A percentile compares a stretch with the other conserved stretches of the same genome.
phyloP scores from a whole-genome alignment of 768 basidiomycete species.

The Chlorophyllum brunneum region DNA sequence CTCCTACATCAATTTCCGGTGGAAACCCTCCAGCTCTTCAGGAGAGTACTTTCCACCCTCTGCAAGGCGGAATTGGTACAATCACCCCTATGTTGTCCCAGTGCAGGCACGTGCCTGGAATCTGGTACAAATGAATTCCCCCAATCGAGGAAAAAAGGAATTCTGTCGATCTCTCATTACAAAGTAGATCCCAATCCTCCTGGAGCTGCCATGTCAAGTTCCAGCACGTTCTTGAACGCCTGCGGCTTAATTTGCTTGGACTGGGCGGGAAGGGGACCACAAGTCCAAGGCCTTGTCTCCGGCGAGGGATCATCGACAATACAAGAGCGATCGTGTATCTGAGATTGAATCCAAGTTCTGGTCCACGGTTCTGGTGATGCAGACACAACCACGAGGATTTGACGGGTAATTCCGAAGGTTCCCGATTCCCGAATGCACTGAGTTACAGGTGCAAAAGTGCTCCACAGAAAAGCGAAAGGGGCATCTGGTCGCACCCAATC shows the following conservation, averaged over 20 bases:
- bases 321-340: too few species aligned
- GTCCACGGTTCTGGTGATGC: too few species aligned
- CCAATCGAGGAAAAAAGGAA: background rate
- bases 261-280: background rate
- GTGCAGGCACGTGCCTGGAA: background rate
- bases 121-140: background rate
- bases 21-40: too few species aligned
- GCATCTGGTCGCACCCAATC: background rate
- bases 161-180: background rate
- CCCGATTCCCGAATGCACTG: background rate
- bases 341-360: too few species aligned
- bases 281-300: too few species aligned
- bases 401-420: background rate
- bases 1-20: too few species aligned
- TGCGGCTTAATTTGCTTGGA: background rate
- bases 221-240: background rate
- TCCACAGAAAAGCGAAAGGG: background rate
- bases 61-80: too few species aligned
- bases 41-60: too few species aligned
- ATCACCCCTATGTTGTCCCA: too few species aligned
- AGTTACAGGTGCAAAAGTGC: background rate
- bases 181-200: background rate
- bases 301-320: too few species aligned
- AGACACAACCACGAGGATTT: too few species aligned
- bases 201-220: background rate